These are phyloP conservation scores for Vigna angularis DNA, from an alignment of 306 rosid genomes.

Conservation along the genomic window DNA sequence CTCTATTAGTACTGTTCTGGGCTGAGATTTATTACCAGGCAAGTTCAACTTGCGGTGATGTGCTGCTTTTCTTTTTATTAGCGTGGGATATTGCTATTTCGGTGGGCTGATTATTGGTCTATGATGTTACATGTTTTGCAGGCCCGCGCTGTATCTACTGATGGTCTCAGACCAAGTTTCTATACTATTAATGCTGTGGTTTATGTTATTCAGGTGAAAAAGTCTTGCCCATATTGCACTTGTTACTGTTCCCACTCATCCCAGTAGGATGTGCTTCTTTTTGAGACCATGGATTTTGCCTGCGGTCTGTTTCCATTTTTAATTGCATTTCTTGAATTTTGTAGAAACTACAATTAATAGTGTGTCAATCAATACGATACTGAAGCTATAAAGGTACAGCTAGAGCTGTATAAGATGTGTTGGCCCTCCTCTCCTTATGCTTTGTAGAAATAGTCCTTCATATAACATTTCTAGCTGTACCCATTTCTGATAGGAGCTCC, in stretches of 20 bases:
- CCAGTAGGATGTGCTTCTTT: constrained; percentile 33
- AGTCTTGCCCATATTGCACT: constrained; percentile 36
- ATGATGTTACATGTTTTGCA: constrained; percentile 48
- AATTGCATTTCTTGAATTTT: neutral
- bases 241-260: constrained; percentile 29
- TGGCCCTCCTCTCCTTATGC: neutral
- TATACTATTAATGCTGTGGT: constrained; percentile 78
- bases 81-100: neutral
- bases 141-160: constrained; percentile 97
- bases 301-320: constrained; percentile 8
- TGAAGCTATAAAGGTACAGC: neutral
- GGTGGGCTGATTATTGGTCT: constrained; percentile 8
- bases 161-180: constrained; percentile 95
- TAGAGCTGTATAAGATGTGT: constrained; percentile 9
- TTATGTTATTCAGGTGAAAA: constrained; percentile 91
- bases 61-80: neutral
- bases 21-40: constrained; percentile 99
- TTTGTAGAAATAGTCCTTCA: neutral
- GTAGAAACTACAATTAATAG: neutral
- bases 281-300: constrained; percentile 40
- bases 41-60: constrained; percentile 26
- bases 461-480: neutral
- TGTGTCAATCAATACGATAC: neutral
- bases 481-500: constrained; percentile 25
- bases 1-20: constrained; percentile 94